Conservation (phyloP, 768 basidiomycete species). For the Boletus sensibilis region DNA sequence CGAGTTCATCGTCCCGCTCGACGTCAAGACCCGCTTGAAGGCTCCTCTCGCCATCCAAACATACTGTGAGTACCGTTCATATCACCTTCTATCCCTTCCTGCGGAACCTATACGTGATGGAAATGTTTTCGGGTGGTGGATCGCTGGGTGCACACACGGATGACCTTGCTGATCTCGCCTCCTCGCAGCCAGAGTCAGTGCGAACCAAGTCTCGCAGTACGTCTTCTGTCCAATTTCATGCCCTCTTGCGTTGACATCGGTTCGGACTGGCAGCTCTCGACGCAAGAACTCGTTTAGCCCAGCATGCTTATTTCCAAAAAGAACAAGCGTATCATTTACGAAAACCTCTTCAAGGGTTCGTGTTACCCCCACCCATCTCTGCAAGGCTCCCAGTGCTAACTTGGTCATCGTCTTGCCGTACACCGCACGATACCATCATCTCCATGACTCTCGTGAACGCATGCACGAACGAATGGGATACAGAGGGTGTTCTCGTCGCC, state of each 20-base stretch:
- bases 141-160: conserved; percentile 27
- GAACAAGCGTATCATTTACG: conserved; percentile 95
- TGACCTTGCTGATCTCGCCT: conserved; percentile 27
- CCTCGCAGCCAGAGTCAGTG: conserved; percentile 35
- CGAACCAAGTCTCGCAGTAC: conserved; percentile 37
- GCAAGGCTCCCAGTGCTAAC: not conserved
- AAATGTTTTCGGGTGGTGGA: conserved; percentile 31
- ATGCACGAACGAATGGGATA: not conserved
- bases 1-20: conserved; percentile 33
- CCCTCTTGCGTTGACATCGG: not conserved
- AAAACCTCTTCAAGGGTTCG: conserved; percentile 99
- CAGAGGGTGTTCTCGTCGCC: conserved; percentile 98
- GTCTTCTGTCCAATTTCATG: conserved; percentile 13
- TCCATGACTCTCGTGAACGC: not conserved
- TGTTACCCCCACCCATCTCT: not conserved
- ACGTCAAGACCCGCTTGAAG: conserved; percentile 38
- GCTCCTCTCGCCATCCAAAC: conserved; percentile 21
- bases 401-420: not conserved
- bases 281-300: conserved; percentile 30
- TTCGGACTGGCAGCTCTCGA: conserved; percentile 29
- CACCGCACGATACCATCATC: not conserved
- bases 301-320: conserved; percentile 97
- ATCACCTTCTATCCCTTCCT: not conserved
- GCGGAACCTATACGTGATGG: conserved; percentile 2
- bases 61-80: conserved; percentile 22